Evolutionary conservation across 1,139 yeast species (phyloP).

Genomic region (Blastobotrys petasosporus): DNA sequence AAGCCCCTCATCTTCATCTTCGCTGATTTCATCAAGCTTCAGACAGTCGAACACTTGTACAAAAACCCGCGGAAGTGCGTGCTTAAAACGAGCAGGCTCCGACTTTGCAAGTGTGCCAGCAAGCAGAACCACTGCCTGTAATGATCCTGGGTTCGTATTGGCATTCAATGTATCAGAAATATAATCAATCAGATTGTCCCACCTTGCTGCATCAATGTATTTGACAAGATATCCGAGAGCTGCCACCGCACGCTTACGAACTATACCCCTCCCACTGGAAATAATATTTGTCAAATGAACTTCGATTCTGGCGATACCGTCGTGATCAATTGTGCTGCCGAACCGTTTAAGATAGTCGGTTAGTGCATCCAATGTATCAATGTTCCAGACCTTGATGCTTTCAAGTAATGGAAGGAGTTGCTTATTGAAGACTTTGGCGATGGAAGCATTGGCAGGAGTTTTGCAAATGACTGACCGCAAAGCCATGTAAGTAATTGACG

Average conservation of each 20-base stretch:
- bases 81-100: conserved; percentile 26
- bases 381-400: conserved; percentile 32
- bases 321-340: conserved; percentile 44
- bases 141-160: conserved; percentile 11
- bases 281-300: conserved; percentile 23
- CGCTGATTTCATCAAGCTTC: conserved; percentile 15
- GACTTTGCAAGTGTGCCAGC: conserved; percentile 28
- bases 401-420: conserved; percentile 33
- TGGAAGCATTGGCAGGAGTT: conserved; percentile 27
- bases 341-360: conserved; percentile 52
- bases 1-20: conserved; percentile 17
- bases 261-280: conserved; percentile 25
- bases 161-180: conserved; percentile 20
- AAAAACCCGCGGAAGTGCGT: conserved; percentile 21
- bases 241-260: conserved; percentile 41
- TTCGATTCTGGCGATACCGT: conserved; percentile 40
- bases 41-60: conserved; percentile 23
- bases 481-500: conserved; percentile 64
- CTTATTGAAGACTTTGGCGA: conserved; percentile 34
- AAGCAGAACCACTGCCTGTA: conserved; percentile 24
- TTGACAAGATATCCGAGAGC: conserved; percentile 48
- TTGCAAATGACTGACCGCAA: conserved; percentile 53
- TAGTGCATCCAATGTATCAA: conserved; percentile 61
- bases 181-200: conserved; percentile 25
- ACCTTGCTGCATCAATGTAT: conserved; percentile 30